These are phyloP conservation scores for Camelina laxa DNA, from an alignment of 345 rosid species.

Conservation along the genomic window DNA sequence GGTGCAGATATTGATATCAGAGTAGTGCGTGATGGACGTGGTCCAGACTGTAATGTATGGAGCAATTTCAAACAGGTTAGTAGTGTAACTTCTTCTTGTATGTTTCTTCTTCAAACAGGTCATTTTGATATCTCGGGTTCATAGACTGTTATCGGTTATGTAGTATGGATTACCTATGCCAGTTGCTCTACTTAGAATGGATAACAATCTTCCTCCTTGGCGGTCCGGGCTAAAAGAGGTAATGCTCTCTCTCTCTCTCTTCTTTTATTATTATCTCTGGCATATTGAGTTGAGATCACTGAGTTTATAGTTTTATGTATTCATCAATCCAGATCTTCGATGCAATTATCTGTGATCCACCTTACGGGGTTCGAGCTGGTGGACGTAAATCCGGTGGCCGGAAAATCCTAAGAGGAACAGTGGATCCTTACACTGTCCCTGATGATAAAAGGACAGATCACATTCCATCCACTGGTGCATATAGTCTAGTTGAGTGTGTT, in stretches of 20 bases:
- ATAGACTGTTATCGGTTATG: slow-evolving; percentile 34
- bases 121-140: background rate
- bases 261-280: background rate
- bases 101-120: background rate
- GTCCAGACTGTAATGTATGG: slow-evolving; percentile 96
- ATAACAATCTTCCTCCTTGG: slow-evolving; percentile 98
- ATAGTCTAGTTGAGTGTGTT: slow-evolving; percentile 86
- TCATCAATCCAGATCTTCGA: slow-evolving; percentile 65
- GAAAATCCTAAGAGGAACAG: slow-evolving; percentile 79
- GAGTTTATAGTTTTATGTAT: background rate
- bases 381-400: slow-evolving; percentile 97
- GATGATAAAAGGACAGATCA: slow-evolving; percentile 93
- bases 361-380: slow-evolving; percentile 96
- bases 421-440: slow-evolving; percentile 86
- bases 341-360: slow-evolving; percentile 93
- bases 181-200: slow-evolving; percentile 80
- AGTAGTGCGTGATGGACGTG: slow-evolving; percentile 97
- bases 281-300: background rate
- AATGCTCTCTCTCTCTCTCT: slow-evolving; percentile 21
- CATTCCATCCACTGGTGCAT: slow-evolving; percentile 91
- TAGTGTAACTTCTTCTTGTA: slow-evolving; percentile 8
- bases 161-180: slow-evolving; percentile 92
- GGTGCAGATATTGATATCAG: slow-evolving; percentile 98
- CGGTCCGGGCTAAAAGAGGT: slow-evolving; percentile 87
- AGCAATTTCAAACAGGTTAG: slow-evolving; percentile 97